A percentile compares a stretch with the other conserved stretches of the same genome.
Conservation (phyloP, 2,329 filamentous ascomycete genomes). For the Rugonectria rugulosa region DNA sequence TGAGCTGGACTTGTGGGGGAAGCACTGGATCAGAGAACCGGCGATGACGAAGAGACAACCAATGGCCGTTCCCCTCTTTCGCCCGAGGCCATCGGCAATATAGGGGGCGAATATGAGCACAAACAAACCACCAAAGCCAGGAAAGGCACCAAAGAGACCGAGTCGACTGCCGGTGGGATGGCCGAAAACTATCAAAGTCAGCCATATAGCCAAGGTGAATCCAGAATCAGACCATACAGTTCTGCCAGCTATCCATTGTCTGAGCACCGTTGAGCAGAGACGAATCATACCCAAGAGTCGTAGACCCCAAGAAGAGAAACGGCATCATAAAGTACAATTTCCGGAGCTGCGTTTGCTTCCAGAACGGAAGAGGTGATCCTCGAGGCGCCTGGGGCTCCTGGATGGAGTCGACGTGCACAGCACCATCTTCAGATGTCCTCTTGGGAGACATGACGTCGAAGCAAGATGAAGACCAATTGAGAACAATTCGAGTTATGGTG, state of each 20-base stretch:
- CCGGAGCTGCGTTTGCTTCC: constrained; percentile 33
- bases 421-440: constrained; percentile 9
- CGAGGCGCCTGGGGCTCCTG: constrained; percentile 16
- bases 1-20: constrained; percentile 18
- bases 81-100: constrained; percentile 33
- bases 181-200: constrained; percentile 29
- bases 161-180: constrained; percentile 33
- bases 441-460: neutral
- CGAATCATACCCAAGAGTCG: constrained; percentile 31
- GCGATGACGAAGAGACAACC: constrained; percentile 29
- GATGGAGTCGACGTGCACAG: constrained; percentile 17
- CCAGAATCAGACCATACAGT: neutral
- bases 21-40: constrained; percentile 34
- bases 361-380: constrained; percentile 28
- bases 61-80: constrained; percentile 34
- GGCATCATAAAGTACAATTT: constrained; percentile 36
- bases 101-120: constrained; percentile 36
- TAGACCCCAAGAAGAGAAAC: constrained; percentile 36
- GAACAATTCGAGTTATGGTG: neutral
- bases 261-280: constrained; percentile 32
- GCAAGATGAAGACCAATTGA: neutral
- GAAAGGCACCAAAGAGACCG: constrained; percentile 37
- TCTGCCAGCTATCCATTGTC: constrained; percentile 34
- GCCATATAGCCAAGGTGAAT: neutral
- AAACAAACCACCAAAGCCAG: constrained; percentile 34